These are phyloP conservation scores for Apiospora phragmitis DNA, from an alignment of 2,329 filamentous ascomycete genomes.

Conservation along the genomic window DNA sequence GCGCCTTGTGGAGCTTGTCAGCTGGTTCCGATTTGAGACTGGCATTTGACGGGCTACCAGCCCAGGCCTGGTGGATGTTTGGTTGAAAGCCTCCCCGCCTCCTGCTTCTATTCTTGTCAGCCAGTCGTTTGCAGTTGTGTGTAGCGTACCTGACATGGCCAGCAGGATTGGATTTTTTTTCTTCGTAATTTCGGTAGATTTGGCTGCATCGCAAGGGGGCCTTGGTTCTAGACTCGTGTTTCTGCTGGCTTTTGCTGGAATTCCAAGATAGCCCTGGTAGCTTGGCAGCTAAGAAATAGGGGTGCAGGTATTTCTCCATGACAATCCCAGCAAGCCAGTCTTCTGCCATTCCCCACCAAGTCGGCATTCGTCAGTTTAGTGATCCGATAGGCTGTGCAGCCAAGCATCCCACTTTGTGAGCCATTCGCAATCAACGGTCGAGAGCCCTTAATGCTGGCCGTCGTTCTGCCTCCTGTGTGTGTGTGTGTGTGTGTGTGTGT, in stretches of 20 bases:
- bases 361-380: constrained; percentile 7
- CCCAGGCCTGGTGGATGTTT: background rate
- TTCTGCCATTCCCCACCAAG: background rate
- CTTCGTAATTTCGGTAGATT: background rate
- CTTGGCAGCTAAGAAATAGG: background rate
- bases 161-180: background rate
- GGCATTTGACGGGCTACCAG: background rate
- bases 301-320: background rate
- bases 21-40: background rate
- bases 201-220: background rate
- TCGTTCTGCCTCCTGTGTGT: background rate
- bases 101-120: background rate
- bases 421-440: background rate
- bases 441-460: background rate
- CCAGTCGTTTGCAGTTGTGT: background rate
- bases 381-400: background rate
- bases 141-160: background rate
- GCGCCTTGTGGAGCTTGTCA: background rate
- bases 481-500: background rate
- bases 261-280: background rate
- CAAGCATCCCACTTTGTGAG: background rate
- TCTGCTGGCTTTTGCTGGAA: background rate
- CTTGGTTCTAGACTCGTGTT: background rate
- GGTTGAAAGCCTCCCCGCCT: background rate
- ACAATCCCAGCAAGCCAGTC: background rate